Evolutionary conservation across 805 yeast species (phyloP), one percentile per base, ranked within the genome.

Genomic region (Candida methanosorbosa): DNA sequence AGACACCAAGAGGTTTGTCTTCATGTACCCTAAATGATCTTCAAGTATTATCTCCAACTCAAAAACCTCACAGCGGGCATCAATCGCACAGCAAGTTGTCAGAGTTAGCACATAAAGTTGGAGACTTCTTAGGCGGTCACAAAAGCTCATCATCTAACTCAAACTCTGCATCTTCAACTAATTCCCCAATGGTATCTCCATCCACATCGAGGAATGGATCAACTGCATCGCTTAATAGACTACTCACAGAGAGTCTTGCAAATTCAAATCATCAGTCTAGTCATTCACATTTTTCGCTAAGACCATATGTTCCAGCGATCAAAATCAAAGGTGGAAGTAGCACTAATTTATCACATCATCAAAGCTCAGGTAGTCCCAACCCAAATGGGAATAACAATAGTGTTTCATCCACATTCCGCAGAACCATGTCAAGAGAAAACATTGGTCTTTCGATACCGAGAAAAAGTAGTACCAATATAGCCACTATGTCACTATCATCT

Each of bases 71-170:
- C n/a, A n/a, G n/a, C n/a, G n/a, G 21, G 14, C 33, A 30, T 18
- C 27, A 39, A 2, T 52, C 59, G 2, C 54, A 51, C 18, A 39
- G 40, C 22, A 42, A 45, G 15, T 19, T 54, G 17, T 32, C 58
- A 5, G 59, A 54, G 5, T 38, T 52, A 6, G 56, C 54, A 6
- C 52, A 49, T 32, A 52, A 49, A 37, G 45, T 54, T 18, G 43
- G 57, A 4, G 59, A 54, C 9, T 44, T 41, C 15, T 31, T 54
- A n/a, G 21, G 22, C 8, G 28, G 29, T 22, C 34, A 32, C 14
- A 24, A 13, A 18, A 40, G 52, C 8, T 39, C 17, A 2, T 9
- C 38, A 27, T 38, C 44, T 3, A 38, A 34, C 17, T 42, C 49
- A 17, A 46, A 43, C 24, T 19, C 36, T 13, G 32, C 37, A 14